Conservation (phyloP, 2,329 filamentous ascomycete genomes). For the Hymenoscyphus occultus region DNA sequence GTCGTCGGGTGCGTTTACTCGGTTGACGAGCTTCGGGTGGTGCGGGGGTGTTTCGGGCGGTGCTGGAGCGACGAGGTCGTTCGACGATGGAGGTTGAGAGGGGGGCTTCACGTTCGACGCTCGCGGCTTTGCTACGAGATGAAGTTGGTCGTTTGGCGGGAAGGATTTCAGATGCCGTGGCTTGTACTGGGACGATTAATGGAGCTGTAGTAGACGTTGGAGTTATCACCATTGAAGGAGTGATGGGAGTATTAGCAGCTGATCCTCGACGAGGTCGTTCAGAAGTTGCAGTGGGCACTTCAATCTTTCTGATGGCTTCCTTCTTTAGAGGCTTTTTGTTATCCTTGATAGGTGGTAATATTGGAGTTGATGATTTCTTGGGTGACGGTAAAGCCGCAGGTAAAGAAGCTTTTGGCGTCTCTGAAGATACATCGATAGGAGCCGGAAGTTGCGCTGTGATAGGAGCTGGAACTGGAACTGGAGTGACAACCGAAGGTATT, state of each 20-base stretch:
- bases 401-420: constrained; percentile 15
- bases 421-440: constrained; percentile 21
- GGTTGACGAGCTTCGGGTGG: constrained; percentile 45
- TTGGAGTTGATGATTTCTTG: constrained; percentile 37
- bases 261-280: constrained; percentile 16
- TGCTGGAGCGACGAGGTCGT: constrained; percentile 37
- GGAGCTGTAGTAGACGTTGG: constrained; percentile 16
- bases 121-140: constrained; percentile 36
- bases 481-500: constrained; percentile 11
- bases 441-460: constrained; percentile 8
- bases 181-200: constrained; percentile 11
- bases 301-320: constrained; percentile 27
- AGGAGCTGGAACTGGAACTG: not conserved
- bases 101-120: constrained; percentile 27
- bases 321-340: constrained; percentile 24
- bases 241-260: constrained; percentile 11
- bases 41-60: constrained; percentile 41
- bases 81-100: constrained; percentile 28
- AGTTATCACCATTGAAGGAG: constrained; percentile 8
- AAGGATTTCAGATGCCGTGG: constrained; percentile 26
- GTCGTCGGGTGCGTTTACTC: constrained; percentile 63
- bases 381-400: constrained; percentile 26
- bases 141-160: constrained; percentile 33
- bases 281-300: constrained; percentile 13
- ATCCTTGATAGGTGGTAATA: constrained; percentile 33